Percentiles rank a stretch among this genome's conserved stretches.
Evolutionary conservation across 1,284 basidiomycete genomes (phyloP).

Genomic region (Rhodotorula sp.): DNA sequence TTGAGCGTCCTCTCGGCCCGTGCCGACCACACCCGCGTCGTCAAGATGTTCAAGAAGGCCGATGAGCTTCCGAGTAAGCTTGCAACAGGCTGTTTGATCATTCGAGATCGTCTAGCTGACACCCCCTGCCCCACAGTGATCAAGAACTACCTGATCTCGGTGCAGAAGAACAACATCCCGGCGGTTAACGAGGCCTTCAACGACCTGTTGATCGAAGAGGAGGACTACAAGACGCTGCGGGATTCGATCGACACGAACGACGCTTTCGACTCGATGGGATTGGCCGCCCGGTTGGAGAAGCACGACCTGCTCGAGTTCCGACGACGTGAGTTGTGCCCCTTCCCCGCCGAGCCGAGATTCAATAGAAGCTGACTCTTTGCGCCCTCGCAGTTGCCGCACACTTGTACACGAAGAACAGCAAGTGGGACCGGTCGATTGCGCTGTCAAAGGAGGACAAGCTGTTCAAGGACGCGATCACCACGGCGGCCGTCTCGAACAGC

Average conservation of each 20-base stretch:
- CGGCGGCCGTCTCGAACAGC: constrained; percentile 75
- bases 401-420: constrained; percentile 93
- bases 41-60: constrained; percentile 81
- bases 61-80: constrained; percentile 75
- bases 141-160: constrained; percentile 91
- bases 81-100: not conserved
- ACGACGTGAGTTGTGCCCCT: constrained; percentile 49
- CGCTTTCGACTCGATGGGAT: constrained; percentile 89
- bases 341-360: too few relatives aligned
- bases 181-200: constrained; percentile 98
- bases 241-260: constrained; percentile 96
- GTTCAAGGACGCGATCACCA: constrained; percentile 93
- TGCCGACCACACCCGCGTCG: constrained; percentile 91
- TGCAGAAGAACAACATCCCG: constrained; percentile 93
- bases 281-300: constrained; percentile 81
- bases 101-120: not conserved
- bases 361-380: constrained; percentile 30
- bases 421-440: constrained; percentile 84
- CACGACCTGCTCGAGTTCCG: constrained; percentile 95
- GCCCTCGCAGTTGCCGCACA: constrained; percentile 68
- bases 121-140: constrained; percentile 58
- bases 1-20: constrained; percentile 87
- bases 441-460: constrained; percentile 94
- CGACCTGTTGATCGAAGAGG: constrained; percentile 94
- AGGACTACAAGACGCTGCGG: constrained; percentile 94